Percentiles rank a stretch among this genome's conserved stretches.
phyloP scores from a whole-genome alignment of 352 stramenopile species.

The Hyphochytrium catenoides region DNA sequence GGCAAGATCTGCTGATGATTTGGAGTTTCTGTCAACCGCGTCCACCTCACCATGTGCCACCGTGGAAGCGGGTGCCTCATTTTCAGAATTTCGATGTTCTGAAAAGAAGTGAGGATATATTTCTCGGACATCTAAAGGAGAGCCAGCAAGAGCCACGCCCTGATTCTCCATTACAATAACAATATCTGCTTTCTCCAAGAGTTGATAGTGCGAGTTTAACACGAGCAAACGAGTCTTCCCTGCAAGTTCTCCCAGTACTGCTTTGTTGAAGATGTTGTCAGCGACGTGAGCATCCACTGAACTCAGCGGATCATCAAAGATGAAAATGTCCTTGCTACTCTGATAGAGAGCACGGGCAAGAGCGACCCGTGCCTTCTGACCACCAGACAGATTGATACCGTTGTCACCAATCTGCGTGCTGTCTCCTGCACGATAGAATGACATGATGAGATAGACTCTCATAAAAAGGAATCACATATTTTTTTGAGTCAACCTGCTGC shows the following conservation, averaged over 20 bases:
- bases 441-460: too few relatives aligned
- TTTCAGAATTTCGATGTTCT: too few relatives aligned
- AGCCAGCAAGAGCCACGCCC: too few relatives aligned
- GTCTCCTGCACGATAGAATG: constrained; percentile 15
- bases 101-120: too few relatives aligned
- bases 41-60: too few relatives aligned
- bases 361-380: constrained; percentile 24
- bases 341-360: constrained; percentile 25
- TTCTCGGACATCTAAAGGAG: too few relatives aligned
- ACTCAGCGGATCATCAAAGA: constrained; percentile 37
- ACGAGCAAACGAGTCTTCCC: constrained; percentile 17
- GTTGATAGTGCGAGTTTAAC: constrained; percentile 20
- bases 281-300: constrained; percentile 26
- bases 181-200: constrained; percentile 15
- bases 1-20: too few relatives aligned
- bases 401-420: constrained; percentile 19
- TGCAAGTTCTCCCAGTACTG: constrained; percentile 11
- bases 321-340: constrained; percentile 17
- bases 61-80: too few relatives aligned
- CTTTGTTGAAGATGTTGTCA: constrained; percentile 15
- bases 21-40: too few relatives aligned
- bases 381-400: constrained; percentile 25
- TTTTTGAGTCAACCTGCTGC: too few relatives aligned
- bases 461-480: too few relatives aligned
- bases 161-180: constrained; percentile 17